Percentiles rank a stretch among this genome's conserved stretches.
phyloP scores from a whole-genome alignment of 345 rosid species.

The Luvunga scandens region DNA sequence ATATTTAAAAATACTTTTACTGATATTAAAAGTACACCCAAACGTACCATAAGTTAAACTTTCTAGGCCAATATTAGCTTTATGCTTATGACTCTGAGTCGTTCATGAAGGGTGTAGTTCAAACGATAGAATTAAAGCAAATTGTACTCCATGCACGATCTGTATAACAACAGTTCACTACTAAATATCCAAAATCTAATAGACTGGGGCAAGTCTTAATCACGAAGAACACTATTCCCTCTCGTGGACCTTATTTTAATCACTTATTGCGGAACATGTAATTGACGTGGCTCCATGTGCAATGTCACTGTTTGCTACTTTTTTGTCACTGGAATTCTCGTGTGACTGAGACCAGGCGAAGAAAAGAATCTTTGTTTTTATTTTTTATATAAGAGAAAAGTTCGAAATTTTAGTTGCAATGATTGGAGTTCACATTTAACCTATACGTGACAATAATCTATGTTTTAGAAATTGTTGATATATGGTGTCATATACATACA shows the following conservation, averaged over 20 bases:
- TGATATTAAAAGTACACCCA: no score
- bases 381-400: no score
- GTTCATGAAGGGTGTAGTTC: neutral
- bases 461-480: no score
- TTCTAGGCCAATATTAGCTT: no score
- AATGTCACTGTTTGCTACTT: neutral
- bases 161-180: neutral
- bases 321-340: neutral
- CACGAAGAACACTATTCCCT: neutral
- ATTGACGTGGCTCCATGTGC: constrained; percentile 4
- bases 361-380: neutral
- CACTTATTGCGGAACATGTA: neutral
- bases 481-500: no score
- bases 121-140: neutral
- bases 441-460: no score
- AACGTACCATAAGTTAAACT: no score
- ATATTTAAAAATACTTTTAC: no score
- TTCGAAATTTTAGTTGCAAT: neutral
- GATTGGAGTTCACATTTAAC: neutral
- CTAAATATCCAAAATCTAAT: neutral
- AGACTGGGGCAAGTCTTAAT: neutral
- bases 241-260: neutral
- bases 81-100: no score
- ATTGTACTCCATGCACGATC: neutral
- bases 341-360: neutral